Conservation (phyloP, 352 stramenopile species). For the Phytophthora hibernalis region DNA sequence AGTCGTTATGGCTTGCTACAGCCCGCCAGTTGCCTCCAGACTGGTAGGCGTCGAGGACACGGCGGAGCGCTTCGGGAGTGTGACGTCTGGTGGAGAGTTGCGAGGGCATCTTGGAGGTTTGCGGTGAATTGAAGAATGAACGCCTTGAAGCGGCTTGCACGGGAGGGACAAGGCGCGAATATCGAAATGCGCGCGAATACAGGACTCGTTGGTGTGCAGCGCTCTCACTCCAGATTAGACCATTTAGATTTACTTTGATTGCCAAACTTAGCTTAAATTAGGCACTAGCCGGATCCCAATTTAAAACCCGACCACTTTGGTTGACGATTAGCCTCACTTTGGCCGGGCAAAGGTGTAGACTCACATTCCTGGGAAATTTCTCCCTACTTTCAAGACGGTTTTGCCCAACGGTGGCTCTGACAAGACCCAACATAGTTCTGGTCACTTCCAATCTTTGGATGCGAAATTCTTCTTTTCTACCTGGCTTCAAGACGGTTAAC, state of each 20-base stretch:
- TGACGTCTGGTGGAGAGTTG: not conserved
- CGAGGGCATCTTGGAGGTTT: not conserved
- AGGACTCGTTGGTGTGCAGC: too few species aligned
- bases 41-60: not conserved
- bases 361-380: not conserved
- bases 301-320: too few species aligned
- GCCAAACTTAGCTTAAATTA: too few species aligned
- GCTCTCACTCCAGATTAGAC: too few species aligned
- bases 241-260: too few species aligned
- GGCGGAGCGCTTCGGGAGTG: constrained; percentile 1
- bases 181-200: too few species aligned
- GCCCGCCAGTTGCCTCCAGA: not conserved
- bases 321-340: too few species aligned
- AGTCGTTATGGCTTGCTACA: not conserved
- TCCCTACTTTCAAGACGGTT: not conserved
- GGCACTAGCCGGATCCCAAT: too few species aligned
- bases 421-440: not conserved
- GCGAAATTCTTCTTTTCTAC: not conserved
- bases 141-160: too few species aligned
- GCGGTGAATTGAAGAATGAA: too few species aligned
- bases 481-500: not conserved
- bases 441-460: not conserved
- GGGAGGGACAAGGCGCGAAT: too few species aligned
- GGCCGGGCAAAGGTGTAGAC: too few species aligned
- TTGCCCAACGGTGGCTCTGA: not conserved